Percentiles rank a stretch among this genome's conserved stretches.
These are phyloP conservation scores for Fusarium papillatum DNA, from an alignment of 2,329 filamentous ascomycete genomes.

Conservation along the genomic window DNA sequence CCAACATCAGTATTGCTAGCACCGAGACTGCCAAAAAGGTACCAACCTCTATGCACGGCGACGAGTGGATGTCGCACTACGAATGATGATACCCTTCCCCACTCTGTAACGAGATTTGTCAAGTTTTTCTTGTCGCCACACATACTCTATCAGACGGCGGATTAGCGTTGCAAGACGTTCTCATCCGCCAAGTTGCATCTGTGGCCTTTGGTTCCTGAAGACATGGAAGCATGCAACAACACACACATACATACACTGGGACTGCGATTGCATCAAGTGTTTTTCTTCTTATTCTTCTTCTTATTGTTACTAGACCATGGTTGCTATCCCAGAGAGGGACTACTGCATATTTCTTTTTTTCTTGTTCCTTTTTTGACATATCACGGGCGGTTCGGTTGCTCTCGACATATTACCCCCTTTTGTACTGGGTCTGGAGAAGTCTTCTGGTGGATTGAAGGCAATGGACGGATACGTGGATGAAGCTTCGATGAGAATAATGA, in stretches of 20 bases:
- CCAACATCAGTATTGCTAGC: slow-evolving; percentile 72
- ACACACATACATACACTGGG: slow-evolving; percentile 6
- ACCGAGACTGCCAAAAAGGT: slow-evolving; percentile 75
- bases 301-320: slow-evolving; percentile 40
- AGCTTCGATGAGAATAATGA: slow-evolving; percentile 32
- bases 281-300: slow-evolving; percentile 30
- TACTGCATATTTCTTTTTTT: slow-evolving; percentile 9
- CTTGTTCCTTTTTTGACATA: slow-evolving; percentile 18
- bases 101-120: slow-evolving; percentile 29
- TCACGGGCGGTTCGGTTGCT: slow-evolving; percentile 37
- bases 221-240: slow-evolving; percentile 30
- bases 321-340: slow-evolving; percentile 21
- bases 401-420: slow-evolving; percentile 19
- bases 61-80: slow-evolving; percentile 44
- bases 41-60: slow-evolving; percentile 49
- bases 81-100: slow-evolving; percentile 43
- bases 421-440: slow-evolving; percentile 20
- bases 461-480: slow-evolving; percentile 18
- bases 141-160: slow-evolving; percentile 33
- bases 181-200: slow-evolving; percentile 31
- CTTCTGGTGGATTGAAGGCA: slow-evolving; percentile 14
- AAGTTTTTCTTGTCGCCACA: slow-evolving; percentile 28
- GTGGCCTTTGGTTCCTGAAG: slow-evolving; percentile 27
- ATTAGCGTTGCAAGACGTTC: slow-evolving; percentile 28
- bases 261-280: slow-evolving; percentile 26